A percentile compares a stretch with the other conserved stretches of the same genome.
phyloP scores from a whole-genome alignment of 495 filamentous ascomycete species.

The Penicillium malachiteum region DNA sequence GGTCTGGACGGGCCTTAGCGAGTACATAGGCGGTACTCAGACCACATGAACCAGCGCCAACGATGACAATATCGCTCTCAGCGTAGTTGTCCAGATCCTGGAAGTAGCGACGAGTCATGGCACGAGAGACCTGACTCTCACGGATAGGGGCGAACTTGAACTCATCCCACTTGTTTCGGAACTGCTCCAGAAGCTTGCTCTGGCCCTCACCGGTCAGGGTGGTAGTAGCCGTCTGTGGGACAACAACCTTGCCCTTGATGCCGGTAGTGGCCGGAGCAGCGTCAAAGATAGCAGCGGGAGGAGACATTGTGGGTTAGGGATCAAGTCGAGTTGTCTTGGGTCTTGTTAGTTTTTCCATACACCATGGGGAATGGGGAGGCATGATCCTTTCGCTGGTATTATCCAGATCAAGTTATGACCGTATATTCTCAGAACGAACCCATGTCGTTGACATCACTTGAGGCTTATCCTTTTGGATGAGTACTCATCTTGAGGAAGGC shows the following conservation, averaged over 20 bases:
- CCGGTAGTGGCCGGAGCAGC: constrained; percentile 40
- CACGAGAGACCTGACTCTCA: constrained; percentile 85
- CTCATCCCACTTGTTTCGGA: constrained; percentile 67
- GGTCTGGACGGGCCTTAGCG: constrained; percentile 77
- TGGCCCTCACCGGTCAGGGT: constrained; percentile 36
- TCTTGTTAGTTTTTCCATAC: constrained; percentile 37
- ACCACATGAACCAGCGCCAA: constrained; percentile 85
- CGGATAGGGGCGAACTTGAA: constrained; percentile 85
- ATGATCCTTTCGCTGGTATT: constrained; percentile 99
- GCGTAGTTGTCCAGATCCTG: constrained; percentile 83
- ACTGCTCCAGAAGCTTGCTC: constrained; percentile 57
- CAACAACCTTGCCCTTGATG: constrained; percentile 47
- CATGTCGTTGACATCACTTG: constrained; percentile 21
- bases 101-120: constrained; percentile 92
- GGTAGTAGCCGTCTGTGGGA: constrained; percentile 39
- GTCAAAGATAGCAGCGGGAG: constrained; percentile 60
- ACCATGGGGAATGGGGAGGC: constrained; percentile 50
- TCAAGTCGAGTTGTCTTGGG: constrained; percentile 39
- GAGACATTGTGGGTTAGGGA: constrained; percentile 64
- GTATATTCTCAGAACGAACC: constrained; percentile 89
- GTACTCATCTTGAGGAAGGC: not conserved
- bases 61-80: constrained; percentile 88
- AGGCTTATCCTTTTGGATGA: not conserved
- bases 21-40: constrained; percentile 81
- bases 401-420: constrained; percentile 98